Evolutionary conservation across 1,139 yeast genomes (phyloP), one percentile per base, ranked within the genome.

Genomic region (Magnusiomyces sp.): DNA sequence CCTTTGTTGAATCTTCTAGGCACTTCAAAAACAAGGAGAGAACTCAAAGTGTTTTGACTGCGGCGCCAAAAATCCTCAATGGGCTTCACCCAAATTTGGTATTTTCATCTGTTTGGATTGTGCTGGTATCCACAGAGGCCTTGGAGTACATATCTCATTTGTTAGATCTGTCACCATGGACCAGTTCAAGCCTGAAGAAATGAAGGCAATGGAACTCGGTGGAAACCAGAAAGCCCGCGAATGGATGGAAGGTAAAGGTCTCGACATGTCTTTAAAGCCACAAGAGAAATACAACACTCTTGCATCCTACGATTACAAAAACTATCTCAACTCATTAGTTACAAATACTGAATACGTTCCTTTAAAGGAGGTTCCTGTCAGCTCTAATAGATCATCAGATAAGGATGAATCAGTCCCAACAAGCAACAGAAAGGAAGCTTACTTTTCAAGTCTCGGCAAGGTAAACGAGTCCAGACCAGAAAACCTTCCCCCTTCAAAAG

Each of bases 51-150:
- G 98, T 68, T 89, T 90, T 68, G 98, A 92, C 67, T 92, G 98
- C 69, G 79, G 76, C 33, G 90, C 95, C 38, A 92, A 88, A 59
- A 90, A 90, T 67, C 97, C 98, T 31, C 95, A 95, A 49, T 92
- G 98, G 98, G 94, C 97, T 2, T 87, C 96, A 29, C 95, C 95
- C 46, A 95, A 95, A 55, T 89, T 88, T 64, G 97, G 97, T 51
- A 89, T 92, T 50, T 83, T 90, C 68, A 75, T 92, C 58, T 92
- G 97, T 68, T 77, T 90, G 52, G 96, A 90, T 63, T 92, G 97
- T 68, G 95, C 97, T 54, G 95, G 97, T n/a, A 79, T 84, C 54
- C 98, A 92, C 68, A 80, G 98, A 67, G 94, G 95, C 51, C 72
- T 92, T 64, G 98, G 98, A 49, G 97, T 90, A 46, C 98, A 92